A percentile compares a stretch with the other conserved stretches of the same genome.
These are phyloP conservation scores for Fagopyrum tataricum DNA, from an alignment of 148 eudicot species.

Conservation along the genomic window DNA sequence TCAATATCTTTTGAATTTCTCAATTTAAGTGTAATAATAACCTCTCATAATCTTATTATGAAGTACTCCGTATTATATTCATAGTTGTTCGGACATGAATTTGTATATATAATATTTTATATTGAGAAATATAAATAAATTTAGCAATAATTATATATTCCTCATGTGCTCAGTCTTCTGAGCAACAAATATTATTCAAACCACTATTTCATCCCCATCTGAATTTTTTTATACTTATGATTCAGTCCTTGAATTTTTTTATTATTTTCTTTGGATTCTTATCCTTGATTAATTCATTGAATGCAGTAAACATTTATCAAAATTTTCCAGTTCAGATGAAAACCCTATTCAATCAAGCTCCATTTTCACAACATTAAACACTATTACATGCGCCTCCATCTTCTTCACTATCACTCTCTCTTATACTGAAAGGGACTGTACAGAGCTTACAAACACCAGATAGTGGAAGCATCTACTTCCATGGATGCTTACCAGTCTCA, in stretches of 20 bases:
- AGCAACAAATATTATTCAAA: not conserved
- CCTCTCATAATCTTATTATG: not conserved
- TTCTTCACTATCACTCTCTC: not conserved
- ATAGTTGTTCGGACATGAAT: not conserved
- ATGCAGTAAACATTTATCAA: not conserved
- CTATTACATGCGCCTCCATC: not conserved
- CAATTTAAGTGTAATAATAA: too few species aligned
- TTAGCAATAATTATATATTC: too few species aligned
- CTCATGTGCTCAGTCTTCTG: conserved; percentile 1
- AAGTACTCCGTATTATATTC: not conserved
- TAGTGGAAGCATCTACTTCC: not conserved
- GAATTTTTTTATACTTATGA: not conserved
- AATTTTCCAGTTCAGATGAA: not conserved
- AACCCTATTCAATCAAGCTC: conserved; percentile 7
- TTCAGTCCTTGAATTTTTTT: not conserved
- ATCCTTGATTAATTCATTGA: not conserved
- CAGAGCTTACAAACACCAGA: not conserved
- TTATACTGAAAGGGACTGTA: too few species aligned
- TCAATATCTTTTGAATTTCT: too few species aligned
- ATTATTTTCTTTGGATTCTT: conserved; percentile 7
- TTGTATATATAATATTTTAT: too few species aligned
- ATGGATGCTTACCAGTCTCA: not conserved
- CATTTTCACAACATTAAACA: not conserved
- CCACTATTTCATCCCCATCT: conserved; percentile 1
- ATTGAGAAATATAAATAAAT: too few species aligned